These are phyloP conservation scores for Helenozyma baotianmanensis DNA, from an alignment of 805 yeast species.

Conservation along the genomic window DNA sequence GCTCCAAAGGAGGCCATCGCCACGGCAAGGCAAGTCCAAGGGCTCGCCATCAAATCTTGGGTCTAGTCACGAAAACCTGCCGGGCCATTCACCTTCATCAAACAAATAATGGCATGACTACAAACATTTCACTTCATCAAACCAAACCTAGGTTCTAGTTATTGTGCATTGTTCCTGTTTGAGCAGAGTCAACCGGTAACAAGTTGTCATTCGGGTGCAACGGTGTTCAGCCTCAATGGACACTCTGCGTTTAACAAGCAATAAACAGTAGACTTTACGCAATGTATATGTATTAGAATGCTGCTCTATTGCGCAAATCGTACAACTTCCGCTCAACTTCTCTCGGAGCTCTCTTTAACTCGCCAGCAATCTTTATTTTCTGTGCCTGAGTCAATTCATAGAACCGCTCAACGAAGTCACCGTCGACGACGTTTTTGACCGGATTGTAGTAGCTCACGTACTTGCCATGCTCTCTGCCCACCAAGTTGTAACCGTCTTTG, in stretches of 20 bases:
- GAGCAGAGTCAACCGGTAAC: neutral
- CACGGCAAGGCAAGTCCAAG: conserved; percentile 3
- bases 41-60: conserved; percentile 9
- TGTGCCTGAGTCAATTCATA: conserved; percentile 27
- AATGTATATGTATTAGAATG: too few relatives aligned
- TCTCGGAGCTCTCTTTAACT: conserved; percentile 42
- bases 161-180: neutral
- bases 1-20: conserved; percentile 19
- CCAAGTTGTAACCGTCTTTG: conserved; percentile 28
- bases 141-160: neutral
- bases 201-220: neutral
- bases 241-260: too few relatives aligned
- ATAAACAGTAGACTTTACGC: too few relatives aligned
- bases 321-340: conserved; percentile 50
- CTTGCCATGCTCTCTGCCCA: conserved; percentile 63
- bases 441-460: conserved; percentile 84
- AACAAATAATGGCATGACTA: neutral
- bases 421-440: conserved; percentile 72
- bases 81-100: neutral
- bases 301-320: conserved; percentile 46
- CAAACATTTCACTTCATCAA: neutral
- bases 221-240: neutral
- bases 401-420: conserved; percentile 73
- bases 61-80: neutral
- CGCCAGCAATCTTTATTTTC: conserved; percentile 35